Evolutionary conservation across 2,329 filamentous ascomycete species (phyloP).

Genomic region (Sporothrix sp.): DNA sequence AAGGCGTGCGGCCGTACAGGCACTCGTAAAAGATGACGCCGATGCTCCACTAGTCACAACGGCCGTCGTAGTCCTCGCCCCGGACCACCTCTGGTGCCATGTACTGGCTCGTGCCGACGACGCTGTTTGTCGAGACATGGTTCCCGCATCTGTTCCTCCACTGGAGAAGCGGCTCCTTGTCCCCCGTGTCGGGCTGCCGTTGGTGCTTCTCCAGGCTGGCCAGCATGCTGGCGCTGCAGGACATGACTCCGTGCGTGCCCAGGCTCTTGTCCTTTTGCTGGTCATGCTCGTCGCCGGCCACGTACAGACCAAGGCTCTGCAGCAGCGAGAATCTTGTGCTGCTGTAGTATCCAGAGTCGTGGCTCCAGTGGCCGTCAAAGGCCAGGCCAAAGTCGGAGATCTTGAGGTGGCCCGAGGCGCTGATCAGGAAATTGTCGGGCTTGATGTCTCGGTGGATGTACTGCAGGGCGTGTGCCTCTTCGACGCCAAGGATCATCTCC

Average conservation of each 20-base stretch:
- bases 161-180: conserved; percentile 46
- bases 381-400: conserved; percentile 95
- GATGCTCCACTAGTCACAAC: conserved; percentile 96
- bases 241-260: not conserved
- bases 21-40: conserved; percentile 93
- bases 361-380: conserved; percentile 91
- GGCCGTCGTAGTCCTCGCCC: conserved; percentile 75
- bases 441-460: conserved; percentile 97
- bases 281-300: conserved; percentile 67
- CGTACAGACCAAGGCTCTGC: conserved; percentile 61
- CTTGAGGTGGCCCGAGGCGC: conserved; percentile 78
- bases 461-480: conserved; percentile 76
- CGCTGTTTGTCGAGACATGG: conserved; percentile 66
- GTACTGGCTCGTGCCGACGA: conserved; percentile 94
- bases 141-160: conserved; percentile 63
- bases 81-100: conserved; percentile 93
- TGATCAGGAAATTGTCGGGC: conserved; percentile 93
- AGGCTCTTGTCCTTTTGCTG: conserved; percentile 25
- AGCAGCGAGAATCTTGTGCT: conserved; percentile 72
- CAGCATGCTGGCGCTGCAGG: conserved; percentile 33
- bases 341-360: conserved; percentile 79
- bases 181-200: conserved; percentile 20
- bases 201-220: conserved; percentile 30
- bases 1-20: conserved; percentile 84
- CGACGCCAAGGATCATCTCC: conserved; percentile 92